Base-by-base conservation (phyloP, 2,329 filamentous ascomycete species). In the Hirsutella rhossiliensis region DNA sequence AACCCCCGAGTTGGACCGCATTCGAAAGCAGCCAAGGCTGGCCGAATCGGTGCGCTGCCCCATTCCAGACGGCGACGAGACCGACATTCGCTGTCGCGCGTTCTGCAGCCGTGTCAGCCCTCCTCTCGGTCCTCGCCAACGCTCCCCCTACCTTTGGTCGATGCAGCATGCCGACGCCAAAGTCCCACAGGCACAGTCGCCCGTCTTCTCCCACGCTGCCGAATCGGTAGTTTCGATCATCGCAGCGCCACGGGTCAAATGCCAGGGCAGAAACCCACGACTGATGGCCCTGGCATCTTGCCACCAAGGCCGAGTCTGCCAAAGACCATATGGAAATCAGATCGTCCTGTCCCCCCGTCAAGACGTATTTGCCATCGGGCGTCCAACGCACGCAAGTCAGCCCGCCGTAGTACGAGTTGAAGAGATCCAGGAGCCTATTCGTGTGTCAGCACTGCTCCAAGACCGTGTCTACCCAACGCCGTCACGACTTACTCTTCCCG, bases 181-280 rank as follows among this genome's bases (percentile, higher is more conserved):
- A 98, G 67, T 98, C 92, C 92, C 92, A 98, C 12, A 98, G 69
- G 47, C 95, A 78, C 17, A 98, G 69, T 45, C 88, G 76, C 54
- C 89, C 87, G 60, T 98, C 92, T 59, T 97, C 90, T 13, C 90
- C 92, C 1, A 98, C 90, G 55, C 87, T 95, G 28, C 92, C 92
- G 56, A 98, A 95, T 2, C 92, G 79, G 64, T 98, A 98, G 55
- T 87, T 97, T 54, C 84, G 80, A 59, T 94, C 87, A 57, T 98
- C 92, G 57, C 92, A 98, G 50, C 89, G 78, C 92, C 92, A 98
- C 0, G 88, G 88, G 60, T 98, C 92, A 60, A 97, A 98, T 4
- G 87, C 87, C 34, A 98, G 87, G 15, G 82, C 80, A 4, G 87
- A 88, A 1, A 98, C 89, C 88, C 88, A 98, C 5, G 88, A 95